Conservation (phyloP, 306 rosid species). For the Quercus wislizeni region DNA sequence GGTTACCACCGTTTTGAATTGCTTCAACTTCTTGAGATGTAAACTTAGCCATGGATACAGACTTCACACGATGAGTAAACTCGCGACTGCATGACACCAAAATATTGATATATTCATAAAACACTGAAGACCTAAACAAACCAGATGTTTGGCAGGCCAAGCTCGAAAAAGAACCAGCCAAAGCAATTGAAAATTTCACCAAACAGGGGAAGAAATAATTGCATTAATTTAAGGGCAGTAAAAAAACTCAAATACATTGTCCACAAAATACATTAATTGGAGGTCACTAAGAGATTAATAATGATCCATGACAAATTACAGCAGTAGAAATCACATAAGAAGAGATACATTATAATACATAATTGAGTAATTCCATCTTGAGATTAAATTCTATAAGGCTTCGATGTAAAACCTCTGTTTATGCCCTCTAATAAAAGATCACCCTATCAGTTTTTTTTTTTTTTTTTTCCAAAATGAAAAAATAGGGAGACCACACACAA, state of each 20-base stretch:
- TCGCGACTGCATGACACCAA: slow-evolving; percentile 66
- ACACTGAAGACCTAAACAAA: not conserved
- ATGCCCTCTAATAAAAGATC: no score
- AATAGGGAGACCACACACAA: no score
- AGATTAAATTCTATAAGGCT: no score
- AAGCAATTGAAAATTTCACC: not conserved
- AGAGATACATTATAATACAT: not conserved
- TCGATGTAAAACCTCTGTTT: no score
- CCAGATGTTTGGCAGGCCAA: not conserved
- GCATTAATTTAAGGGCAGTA: not conserved
- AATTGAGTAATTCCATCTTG: not conserved
- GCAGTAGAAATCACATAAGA: not conserved
- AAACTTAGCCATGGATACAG: slow-evolving; percentile 94
- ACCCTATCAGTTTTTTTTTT: no score
- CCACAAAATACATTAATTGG: not conserved
- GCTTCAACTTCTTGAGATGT: slow-evolving; percentile 87
- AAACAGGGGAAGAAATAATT: not conserved
- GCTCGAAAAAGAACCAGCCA: not conserved
- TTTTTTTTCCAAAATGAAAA: no score
- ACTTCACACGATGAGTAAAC: slow-evolving; percentile 97
- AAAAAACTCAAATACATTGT: not conserved
- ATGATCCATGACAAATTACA: not conserved
- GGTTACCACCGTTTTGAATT: slow-evolving; percentile 92
- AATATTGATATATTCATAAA: not conserved
- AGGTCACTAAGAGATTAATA: no score